These are phyloP conservation scores for Mrakiaceae sp. DNA, from an alignment of 1,284 basidiomycete genomes.

Conservation along the genomic window DNA sequence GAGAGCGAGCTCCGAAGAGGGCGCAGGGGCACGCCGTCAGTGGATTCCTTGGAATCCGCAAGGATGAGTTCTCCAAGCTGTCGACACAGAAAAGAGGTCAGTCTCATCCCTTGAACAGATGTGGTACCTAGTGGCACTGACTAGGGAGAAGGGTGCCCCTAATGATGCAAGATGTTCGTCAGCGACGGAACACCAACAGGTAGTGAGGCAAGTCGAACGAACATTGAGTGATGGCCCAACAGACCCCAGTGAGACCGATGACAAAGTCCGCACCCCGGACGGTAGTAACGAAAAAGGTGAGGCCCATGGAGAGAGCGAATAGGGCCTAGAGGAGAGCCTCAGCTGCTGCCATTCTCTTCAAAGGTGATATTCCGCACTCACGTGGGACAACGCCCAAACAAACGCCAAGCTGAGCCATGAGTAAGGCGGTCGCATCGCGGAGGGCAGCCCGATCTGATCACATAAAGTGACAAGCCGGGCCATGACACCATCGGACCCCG, in stretches of 20 bases:
- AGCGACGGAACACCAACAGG: not conserved
- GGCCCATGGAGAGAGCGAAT: slow-evolving; percentile 34
- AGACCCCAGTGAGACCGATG: slow-evolving; percentile 39
- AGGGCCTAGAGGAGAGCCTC: slow-evolving; percentile 21
- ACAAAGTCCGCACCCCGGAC: slow-evolving; percentile 33
- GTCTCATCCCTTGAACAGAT: not conserved
- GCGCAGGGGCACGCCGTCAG: slow-evolving; percentile 11
- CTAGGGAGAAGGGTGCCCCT: slow-evolving; percentile 38
- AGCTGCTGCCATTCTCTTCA: not conserved
- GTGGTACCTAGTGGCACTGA: slow-evolving; percentile 20
- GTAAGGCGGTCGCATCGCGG: not conserved
- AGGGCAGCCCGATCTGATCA: not conserved
- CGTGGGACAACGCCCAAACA: slow-evolving; percentile 30
- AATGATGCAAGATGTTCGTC: not conserved
- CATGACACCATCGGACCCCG: slow-evolving; percentile 16
- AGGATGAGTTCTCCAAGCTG: slow-evolving; percentile 34
- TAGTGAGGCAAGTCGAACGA: not conserved
- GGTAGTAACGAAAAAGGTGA: slow-evolving; percentile 30
- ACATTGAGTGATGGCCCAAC: slow-evolving; percentile 34
- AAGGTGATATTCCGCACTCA: not conserved
- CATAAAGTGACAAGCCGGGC: not conserved
- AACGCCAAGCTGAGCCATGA: slow-evolving; percentile 21
- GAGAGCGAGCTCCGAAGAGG: slow-evolving; percentile 16
- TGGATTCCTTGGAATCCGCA: slow-evolving; percentile 23
- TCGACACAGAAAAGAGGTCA: slow-evolving; percentile 13